Base-by-base conservation (phyloP, 1,139 yeast species). In the Candida labiduridarum region DNA sequence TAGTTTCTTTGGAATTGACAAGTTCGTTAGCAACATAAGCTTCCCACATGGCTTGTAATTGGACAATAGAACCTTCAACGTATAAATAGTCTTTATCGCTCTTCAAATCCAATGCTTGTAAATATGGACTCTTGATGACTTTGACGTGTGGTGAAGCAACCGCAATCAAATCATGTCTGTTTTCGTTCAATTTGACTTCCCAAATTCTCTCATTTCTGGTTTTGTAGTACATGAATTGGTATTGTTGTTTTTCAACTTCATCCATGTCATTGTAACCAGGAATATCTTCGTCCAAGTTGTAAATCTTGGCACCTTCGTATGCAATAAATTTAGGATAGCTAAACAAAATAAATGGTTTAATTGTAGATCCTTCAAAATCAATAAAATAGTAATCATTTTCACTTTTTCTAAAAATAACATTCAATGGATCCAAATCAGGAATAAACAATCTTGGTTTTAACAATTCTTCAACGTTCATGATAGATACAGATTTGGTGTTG, bases 341-440 rank as follows among this genome's bases (percentile, higher is more conserved):
- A 54, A 84, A 84, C 57, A 89, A 80, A 50, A 89, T 74, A 61
- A 88, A 87, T 46, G 99, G 98, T 64, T 89, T 87, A 57, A 90
- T 83, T 16, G 84, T 70, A 11, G 94, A 68, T 59, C 85, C 84
- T 69, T 94, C 98, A 63, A 90, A 87, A 68, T 94, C 98, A 49
- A 90, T 64, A 55, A 91, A 83, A 59, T 74, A 78, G 9, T 78
- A 75, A 16, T 64, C 65, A 15, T 61, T 66, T 15, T 72, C 75
- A 11, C 36, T 22, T 46, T 69, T 70, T 22, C 79, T 68, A 41
- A n/a, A n/a, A n/a, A 92, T 74, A 16, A 89, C 89, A 64, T 94
- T 94, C 79, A 91, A 77, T 30, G 99, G 98, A 66, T 90, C 96
- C 59, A 94, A 73, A 65, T 94, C 98, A 6, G 97, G 95, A 55